A percentile compares a stretch with the other conserved stretches of the same genome.
These are phyloP conservation scores for Geosiphon pyriformis DNA, from an alignment of 192 early-diverging fungal species.

Conservation along the genomic window DNA sequence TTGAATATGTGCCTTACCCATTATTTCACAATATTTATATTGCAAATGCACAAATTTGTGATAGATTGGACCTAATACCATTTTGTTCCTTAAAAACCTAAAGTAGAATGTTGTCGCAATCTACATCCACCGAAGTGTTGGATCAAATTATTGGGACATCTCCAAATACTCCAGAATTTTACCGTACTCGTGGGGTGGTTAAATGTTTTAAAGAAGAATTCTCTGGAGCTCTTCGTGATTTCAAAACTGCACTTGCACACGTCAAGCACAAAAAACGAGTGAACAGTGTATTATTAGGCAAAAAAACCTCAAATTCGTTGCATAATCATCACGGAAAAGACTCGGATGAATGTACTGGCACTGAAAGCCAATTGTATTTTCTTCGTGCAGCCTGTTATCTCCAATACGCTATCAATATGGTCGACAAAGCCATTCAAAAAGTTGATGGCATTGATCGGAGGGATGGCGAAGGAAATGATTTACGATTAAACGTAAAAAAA, in stretches of 20 bases:
- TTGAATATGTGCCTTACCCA: slow-evolving; percentile 9
- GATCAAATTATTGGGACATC: slow-evolving; percentile 18
- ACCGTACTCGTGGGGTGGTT: slow-evolving; percentile 20
- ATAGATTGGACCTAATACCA: no score
- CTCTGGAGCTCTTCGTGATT: slow-evolving; percentile 18
- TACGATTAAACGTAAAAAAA: slow-evolving; percentile 2
- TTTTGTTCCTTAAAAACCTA: no score
- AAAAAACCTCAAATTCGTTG: slow-evolving; percentile 10
- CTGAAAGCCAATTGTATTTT: slow-evolving; percentile 20
- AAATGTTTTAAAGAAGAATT: slow-evolving; percentile 25
- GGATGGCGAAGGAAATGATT: slow-evolving; percentile 15
- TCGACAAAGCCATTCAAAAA: slow-evolving; percentile 24
- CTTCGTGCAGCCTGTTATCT: slow-evolving; percentile 20
- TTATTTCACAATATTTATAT: no score
- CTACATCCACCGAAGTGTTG: slow-evolving; percentile 20
- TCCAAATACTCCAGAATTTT: slow-evolving; percentile 19
- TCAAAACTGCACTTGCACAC: slow-evolving; percentile 19
- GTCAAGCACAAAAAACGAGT: slow-evolving; percentile 21
- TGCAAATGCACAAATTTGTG: no score
- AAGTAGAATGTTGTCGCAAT: slow-evolving; percentile 24
- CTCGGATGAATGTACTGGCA: slow-evolving; percentile 15
- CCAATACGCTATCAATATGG: slow-evolving; percentile 20
- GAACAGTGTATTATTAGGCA: slow-evolving; percentile 14
- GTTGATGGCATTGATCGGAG: slow-evolving; percentile 13
- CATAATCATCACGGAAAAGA: slow-evolving; percentile 21